Percentiles rank a stretch among this genome's conserved stretches.
Evolutionary conservation across 1,284 basidiomycete genomes (phyloP).

Genomic region (Testicularia cyperi): DNA sequence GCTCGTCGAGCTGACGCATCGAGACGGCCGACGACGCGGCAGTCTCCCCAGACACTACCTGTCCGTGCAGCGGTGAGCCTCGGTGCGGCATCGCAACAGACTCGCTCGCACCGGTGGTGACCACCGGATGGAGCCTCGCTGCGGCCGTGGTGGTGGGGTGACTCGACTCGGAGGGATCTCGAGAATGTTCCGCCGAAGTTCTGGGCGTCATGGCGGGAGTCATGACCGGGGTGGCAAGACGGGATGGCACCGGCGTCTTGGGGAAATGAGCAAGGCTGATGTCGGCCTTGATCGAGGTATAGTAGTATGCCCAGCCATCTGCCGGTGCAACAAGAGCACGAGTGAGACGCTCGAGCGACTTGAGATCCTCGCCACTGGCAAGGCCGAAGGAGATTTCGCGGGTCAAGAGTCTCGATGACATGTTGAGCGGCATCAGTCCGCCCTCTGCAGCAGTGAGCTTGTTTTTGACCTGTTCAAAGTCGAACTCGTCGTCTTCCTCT

Average conservation of each 20-base stretch:
- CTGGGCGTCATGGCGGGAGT: conserved; percentile 20
- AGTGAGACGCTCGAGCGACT: conserved; percentile 63
- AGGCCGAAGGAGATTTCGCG: conserved; percentile 70
- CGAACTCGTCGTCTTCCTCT: conserved; percentile 62
- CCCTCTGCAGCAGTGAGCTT: conserved; percentile 66
- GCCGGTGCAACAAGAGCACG: conserved; percentile 63
- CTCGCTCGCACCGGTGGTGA: too few relatives aligned
- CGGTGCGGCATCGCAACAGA: conserved; percentile 29
- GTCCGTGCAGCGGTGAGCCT: conserved; percentile 20
- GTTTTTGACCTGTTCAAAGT: conserved; percentile 33
- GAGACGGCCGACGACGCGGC: conserved; percentile 3
- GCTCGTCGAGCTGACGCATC: conserved; percentile 33
- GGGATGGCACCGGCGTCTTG: conserved; percentile 35
- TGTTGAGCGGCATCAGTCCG: conserved; percentile 66
- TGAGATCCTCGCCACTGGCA: conserved; percentile 68
- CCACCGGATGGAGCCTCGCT: too few relatives aligned
- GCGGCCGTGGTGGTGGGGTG: conserved; percentile 2
- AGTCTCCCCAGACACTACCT: conserved; percentile 10
- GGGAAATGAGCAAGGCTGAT: conserved; percentile 35
- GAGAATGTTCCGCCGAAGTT: conserved; percentile 21
- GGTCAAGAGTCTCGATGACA: conserved; percentile 66
- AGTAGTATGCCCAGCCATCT: conserved; percentile 70
- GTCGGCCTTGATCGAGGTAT: conserved; percentile 43
- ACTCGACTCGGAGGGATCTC: conserved; percentile 14
- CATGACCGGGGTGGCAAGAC: conserved; percentile 18